phyloP scores from a whole-genome alignment of 139 green algal genomes.

The Chlamydomonas urium region DNA sequence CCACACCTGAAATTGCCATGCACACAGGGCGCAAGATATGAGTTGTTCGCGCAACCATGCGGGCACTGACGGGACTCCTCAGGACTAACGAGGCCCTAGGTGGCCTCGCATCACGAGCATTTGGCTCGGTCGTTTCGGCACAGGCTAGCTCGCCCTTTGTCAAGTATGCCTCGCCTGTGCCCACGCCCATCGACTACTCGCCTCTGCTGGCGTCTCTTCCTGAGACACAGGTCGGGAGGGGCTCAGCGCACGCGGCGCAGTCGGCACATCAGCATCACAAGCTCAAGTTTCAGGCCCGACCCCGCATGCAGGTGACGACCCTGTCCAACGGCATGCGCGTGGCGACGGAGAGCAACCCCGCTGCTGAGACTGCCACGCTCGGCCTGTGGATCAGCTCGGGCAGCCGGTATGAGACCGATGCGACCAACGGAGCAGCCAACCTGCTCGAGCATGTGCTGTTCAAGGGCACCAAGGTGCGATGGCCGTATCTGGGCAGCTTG shows the following conservation, averaged over 20 bases:
- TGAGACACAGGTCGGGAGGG: slow-evolving; percentile 70
- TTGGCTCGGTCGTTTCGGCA: neutral
- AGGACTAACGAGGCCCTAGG: neutral
- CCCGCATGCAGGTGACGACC: slow-evolving; percentile 77
- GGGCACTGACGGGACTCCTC: neutral
- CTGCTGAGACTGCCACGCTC: slow-evolving; percentile 86
- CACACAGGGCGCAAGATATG: no score
- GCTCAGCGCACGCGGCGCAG: neutral
- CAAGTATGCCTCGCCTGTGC: slow-evolving; percentile 70
- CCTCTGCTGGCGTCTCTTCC: slow-evolving; percentile 67
- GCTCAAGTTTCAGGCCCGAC: neutral
- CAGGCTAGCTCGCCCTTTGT: slow-evolving; percentile 53
- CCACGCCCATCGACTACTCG: slow-evolving; percentile 53
- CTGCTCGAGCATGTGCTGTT: slow-evolving; percentile 99
- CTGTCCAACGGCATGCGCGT: slow-evolving; percentile 90
- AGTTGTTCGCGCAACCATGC: no score
- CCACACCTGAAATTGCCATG: no score
- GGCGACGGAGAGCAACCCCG: slow-evolving; percentile 79
- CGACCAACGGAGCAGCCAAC: slow-evolving; percentile 93
- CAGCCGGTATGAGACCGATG: slow-evolving; percentile 86
- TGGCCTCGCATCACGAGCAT: neutral
- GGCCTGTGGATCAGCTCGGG: slow-evolving; percentile 98
- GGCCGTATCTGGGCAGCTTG: no score
- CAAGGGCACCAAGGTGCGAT: slow-evolving; percentile 87
- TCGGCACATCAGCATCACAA: neutral